Evolutionary conservation across 78 protist species (phyloP).

Genomic region (Dictyostelium purpureum): DNA sequence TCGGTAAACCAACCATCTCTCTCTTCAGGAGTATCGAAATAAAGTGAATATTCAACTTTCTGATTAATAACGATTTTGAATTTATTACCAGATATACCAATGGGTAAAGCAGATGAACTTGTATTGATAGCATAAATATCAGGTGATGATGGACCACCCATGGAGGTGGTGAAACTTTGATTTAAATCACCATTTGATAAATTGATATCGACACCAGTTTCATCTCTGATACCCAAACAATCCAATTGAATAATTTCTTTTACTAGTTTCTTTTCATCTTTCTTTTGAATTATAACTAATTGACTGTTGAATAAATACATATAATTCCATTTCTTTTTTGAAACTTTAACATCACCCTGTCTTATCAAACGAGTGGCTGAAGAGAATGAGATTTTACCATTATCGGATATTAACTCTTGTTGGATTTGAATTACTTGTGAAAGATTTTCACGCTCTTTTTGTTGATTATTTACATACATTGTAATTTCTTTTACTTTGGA

Average conservation of each 20-base stretch:
- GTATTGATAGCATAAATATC: not conserved
- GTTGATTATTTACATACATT: constrained; percentile 42
- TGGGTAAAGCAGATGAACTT: not conserved
- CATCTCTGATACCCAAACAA: not conserved
- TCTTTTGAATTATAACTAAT: constrained; percentile 11
- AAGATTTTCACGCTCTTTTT: constrained; percentile 32
- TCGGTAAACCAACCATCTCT: constrained; percentile 27
- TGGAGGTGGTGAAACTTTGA: not conserved
- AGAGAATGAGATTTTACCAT: not conserved
- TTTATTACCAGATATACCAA: not conserved
- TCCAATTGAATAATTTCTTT: constrained; percentile 38
- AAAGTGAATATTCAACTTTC: not conserved
- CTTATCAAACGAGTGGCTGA: constrained; percentile 17
- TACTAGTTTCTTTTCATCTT: not conserved
- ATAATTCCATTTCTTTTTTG: constrained; percentile 29
- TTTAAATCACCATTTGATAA: not conserved
- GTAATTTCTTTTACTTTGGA: constrained; percentile 20
- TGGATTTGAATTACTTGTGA: constrained; percentile 30
- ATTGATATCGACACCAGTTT: not conserved
- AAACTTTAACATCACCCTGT: constrained; percentile 10
- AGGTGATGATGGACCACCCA: not conserved
- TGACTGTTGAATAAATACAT: constrained; percentile 28
- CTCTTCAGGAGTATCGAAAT: constrained; percentile 16
- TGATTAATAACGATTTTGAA: not conserved
- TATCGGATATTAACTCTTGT: not conserved